Conservation (phyloP, 176 grass and related monocot genomes). For the Oryza officinalis region DNA sequence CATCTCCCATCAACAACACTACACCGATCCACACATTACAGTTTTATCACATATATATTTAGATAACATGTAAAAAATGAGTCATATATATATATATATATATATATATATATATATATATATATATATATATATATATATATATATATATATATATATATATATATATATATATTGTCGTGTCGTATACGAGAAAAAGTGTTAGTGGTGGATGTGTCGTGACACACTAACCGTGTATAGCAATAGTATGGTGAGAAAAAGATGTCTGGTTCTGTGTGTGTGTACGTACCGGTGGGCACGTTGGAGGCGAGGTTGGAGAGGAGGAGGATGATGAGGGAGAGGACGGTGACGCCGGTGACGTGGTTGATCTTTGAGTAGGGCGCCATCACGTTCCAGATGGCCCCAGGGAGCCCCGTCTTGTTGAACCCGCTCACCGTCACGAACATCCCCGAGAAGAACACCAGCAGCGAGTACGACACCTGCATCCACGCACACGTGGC, state of each 20-base stretch:
- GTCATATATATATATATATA: no score
- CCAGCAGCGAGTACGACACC: slow-evolving; percentile 93
- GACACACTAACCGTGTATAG: neutral
- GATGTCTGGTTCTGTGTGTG: no score
- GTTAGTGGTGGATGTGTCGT: no score
- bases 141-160: no score
- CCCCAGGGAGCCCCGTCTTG: slow-evolving; percentile 77
- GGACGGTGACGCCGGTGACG: slow-evolving; percentile 63
- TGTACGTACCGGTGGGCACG: slow-evolving; percentile 76
- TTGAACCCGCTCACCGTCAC: slow-evolving; percentile 96
- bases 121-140: no score
- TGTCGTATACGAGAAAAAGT: no score
- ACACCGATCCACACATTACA: no score
- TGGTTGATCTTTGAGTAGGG: slow-evolving; percentile 79
- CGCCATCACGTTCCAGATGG: slow-evolving; percentile 89
- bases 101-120: no score
- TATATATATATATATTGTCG: no score
- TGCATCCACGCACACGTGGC: neutral
- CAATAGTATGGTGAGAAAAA: neutral
- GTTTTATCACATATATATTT: no score
- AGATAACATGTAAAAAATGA: no score
- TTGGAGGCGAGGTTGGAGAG: slow-evolving; percentile 98
- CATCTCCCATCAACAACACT: slow-evolving; percentile 84
- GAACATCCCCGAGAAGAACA: slow-evolving; percentile 99
- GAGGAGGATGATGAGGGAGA: slow-evolving; percentile 72